These are phyloP conservation scores for Suillus americanus DNA, from an alignment of 768 basidiomycete genomes.

Conservation along the genomic window DNA sequence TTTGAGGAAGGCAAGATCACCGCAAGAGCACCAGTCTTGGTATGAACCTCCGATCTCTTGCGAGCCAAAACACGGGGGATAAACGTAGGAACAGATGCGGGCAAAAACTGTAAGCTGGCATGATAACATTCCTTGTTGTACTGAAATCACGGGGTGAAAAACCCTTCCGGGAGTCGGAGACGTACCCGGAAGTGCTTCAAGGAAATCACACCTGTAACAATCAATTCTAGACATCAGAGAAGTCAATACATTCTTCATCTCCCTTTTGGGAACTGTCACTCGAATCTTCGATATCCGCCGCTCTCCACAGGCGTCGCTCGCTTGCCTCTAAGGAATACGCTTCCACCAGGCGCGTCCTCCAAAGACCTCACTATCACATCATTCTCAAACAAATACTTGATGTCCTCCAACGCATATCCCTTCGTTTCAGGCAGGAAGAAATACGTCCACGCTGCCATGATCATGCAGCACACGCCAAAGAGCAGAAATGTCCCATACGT, in stretches of 20 bases:
- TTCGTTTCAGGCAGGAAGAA: conserved; percentile 46
- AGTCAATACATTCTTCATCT: not conserved
- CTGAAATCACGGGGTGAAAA: not conserved
- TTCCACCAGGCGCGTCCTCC: conserved; percentile 42
- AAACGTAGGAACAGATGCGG: not conserved
- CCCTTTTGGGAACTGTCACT: not conserved
- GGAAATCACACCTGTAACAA: not conserved
- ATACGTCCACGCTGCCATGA: conserved; percentile 45
- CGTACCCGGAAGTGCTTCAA: not conserved
- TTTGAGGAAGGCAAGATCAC: not conserved
- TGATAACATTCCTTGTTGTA: not conserved
- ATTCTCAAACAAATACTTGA: conserved; percentile 43
- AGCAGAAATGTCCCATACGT: conserved; percentile 43
- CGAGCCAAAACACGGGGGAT: not conserved
- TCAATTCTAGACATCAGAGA: not conserved
- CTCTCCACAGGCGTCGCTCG: conserved; percentile 15
- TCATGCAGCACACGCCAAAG: conserved; percentile 41
- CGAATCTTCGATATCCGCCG: not conserved
- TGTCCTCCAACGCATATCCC: conserved; percentile 46
- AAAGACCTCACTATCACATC: conserved; percentile 36
- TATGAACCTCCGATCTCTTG: not conserved
- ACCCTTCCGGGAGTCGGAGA: not conserved
- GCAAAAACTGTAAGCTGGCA: not conserved
- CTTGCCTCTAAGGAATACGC: conserved; percentile 31
- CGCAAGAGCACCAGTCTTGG: not conserved